Conservation (phyloP, 2,329 filamentous ascomycete genomes). For the Fusarium incarnatum region DNA sequence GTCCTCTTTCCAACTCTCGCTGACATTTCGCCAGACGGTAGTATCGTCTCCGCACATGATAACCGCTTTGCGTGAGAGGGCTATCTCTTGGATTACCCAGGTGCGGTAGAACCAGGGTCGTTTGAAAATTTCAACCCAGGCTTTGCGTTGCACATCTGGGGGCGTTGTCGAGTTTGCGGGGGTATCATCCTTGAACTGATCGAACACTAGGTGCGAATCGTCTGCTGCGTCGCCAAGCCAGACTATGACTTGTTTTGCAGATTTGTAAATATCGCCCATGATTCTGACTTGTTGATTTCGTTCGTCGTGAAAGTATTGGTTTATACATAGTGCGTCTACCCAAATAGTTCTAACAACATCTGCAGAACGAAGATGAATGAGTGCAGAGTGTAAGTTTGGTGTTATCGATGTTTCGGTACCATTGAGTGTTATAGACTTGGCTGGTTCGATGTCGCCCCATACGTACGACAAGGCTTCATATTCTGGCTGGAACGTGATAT, state of each 20-base stretch:
- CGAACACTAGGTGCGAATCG: slow-evolving; percentile 10
- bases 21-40: background rate
- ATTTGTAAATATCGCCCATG: slow-evolving; percentile 32
- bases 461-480: slow-evolving; percentile 30
- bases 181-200: background rate
- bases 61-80: background rate
- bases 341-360: background rate
- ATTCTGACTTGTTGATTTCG: slow-evolving; percentile 30
- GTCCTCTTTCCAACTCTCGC: background rate
- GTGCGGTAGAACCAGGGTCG: slow-evolving; percentile 31
- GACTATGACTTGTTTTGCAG: slow-evolving; percentile 17
- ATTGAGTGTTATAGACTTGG: background rate
- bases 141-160: background rate
- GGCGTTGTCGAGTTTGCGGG: rapidly evolving
- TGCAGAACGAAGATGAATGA: background rate
- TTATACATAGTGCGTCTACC: slow-evolving; percentile 20
- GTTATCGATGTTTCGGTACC: background rate
- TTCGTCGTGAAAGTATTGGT: slow-evolving; percentile 15
- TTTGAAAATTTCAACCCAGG: slow-evolving; percentile 9
- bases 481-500: slow-evolving; percentile 20
- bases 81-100: slow-evolving; percentile 26
- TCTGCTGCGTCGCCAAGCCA: slow-evolving; percentile 18
- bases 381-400: slow-evolving; percentile 12
- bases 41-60: slow-evolving; percentile 18
- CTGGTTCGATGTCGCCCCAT: slow-evolving; percentile 8